Base-by-base conservation (phyloP, 2,329 filamentous ascomycete species). In the Eutypella sp. region DNA sequence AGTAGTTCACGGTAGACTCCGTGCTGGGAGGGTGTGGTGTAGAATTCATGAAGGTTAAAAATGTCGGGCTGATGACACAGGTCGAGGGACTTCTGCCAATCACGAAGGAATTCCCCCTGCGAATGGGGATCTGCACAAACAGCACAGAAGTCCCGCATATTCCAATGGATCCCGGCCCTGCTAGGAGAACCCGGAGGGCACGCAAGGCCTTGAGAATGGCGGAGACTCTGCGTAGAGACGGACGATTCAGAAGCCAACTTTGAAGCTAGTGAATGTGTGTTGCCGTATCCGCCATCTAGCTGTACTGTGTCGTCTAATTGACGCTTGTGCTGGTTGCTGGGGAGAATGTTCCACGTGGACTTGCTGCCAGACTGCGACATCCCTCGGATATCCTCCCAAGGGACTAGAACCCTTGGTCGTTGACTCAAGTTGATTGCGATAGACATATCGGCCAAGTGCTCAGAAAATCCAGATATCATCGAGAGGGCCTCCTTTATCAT, bases 391-490 rank as follows among this genome's bases (percentile, higher is more conserved):
- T 87, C 79, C 46, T 87, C 81, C 68, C 84, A 82, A 0, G 87
- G 81, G 1, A 87, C 74, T 3, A 90, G 73, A 2, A 91, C 79
- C 33, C 86, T 75, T 1, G 87, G 87, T 55, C 88, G 81, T 47
- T 89, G 85, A 55, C 86, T 79, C 18, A 87, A 73, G 60, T 95
- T 96, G 68, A 96, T 87, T 0, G 87, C 86, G 18, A 96, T 67
- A 51, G 89, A 81, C 87, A 96, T 91, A 51, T 91, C 81, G 1
- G 89, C 88, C 13, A 96, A 71, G 58, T 85, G 80, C 52, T 83
- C 68, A 2, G 83, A 76, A 56, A 95, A 95, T 2, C 75, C 70
- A 42, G 79, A 71, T 60, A 95, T 81, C 78, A 93, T 87, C 4
- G 76, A 75, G 6, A 80, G 70, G 0, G 78, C 57, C n/a, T 67